Evolutionary conservation across 805 yeast genomes (phyloP).

Genomic region (Ogataea zsoltii): DNA sequence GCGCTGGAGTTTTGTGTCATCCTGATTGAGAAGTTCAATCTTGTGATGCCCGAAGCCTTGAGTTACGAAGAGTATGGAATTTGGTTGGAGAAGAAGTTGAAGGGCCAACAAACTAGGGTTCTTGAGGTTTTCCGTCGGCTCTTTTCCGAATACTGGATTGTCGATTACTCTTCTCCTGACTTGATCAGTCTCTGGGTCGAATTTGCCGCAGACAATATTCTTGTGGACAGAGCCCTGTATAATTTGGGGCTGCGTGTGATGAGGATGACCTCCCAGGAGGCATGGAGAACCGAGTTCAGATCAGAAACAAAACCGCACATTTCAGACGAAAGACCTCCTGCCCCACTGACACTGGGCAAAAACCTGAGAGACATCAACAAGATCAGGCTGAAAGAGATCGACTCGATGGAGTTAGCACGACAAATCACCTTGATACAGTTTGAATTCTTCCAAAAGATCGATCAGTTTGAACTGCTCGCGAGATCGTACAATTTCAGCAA

Average conservation of each 20-base stretch:
- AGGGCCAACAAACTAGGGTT: conserved; percentile 65
- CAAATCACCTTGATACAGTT: conserved; percentile 84
- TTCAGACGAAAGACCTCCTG: conserved; percentile 20
- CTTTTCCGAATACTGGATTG: conserved; percentile 70
- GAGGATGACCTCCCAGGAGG: conserved; percentile 25
- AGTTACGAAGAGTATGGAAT: conserved; percentile 75
- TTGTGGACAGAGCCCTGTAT: conserved; percentile 13
- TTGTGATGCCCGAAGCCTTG: conserved; percentile 84
- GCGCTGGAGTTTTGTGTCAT: conserved; percentile 60
- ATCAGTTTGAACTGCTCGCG: conserved; percentile 70
- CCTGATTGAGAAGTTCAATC: conserved; percentile 63
- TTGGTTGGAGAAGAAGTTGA: conserved; percentile 73
- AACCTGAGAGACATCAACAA: conserved; percentile 33
- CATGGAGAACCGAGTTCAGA: conserved; percentile 26
- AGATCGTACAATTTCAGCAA: conserved; percentile 70
- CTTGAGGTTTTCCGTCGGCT: conserved; percentile 66
- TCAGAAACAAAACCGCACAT: conserved; percentile 15
- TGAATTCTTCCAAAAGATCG: conserved; percentile 63
- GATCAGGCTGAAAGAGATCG: conserved; percentile 62
- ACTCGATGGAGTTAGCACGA: conserved; percentile 74
- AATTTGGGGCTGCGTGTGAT: conserved; percentile 27
- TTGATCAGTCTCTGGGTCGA: conserved; percentile 33
- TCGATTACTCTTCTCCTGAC: conserved; percentile 52
- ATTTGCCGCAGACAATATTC: conserved; percentile 20
- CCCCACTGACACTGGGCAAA: conserved; percentile 22